These are phyloP conservation scores for Funneliformis caledonium DNA, from an alignment of 371 early-diverging fungal genomes.

Conservation along the genomic window DNA sequence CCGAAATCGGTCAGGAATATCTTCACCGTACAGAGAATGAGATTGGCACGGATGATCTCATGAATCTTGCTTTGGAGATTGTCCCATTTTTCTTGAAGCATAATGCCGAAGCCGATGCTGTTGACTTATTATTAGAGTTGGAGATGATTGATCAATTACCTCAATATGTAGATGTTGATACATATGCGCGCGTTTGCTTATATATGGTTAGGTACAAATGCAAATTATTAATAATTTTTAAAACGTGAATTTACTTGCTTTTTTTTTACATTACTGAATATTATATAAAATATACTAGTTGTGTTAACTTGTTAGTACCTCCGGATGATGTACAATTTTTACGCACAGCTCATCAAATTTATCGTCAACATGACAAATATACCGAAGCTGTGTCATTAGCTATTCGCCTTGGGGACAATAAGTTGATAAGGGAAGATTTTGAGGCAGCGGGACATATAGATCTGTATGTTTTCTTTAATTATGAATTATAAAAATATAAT, in stretches of 20 bases:
- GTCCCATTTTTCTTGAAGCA: slow-evolving; percentile 95
- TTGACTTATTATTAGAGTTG: slow-evolving; percentile 91
- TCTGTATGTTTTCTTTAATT: slow-evolving; percentile 59
- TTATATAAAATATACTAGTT: slow-evolving; percentile 57
- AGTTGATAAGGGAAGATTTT: slow-evolving; percentile 88
- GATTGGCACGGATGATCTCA: slow-evolving; percentile 65
- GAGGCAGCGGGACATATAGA: slow-evolving; percentile 71
- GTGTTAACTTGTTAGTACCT: slow-evolving; percentile 87
- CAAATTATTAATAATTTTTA: neutral
- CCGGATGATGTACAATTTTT: slow-evolving; percentile 89
- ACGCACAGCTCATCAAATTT: slow-evolving; percentile 88
- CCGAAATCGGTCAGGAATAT: slow-evolving; percentile 90
- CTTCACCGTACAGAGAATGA: slow-evolving; percentile 63
- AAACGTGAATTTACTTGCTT: neutral
- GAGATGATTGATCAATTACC: slow-evolving; percentile 81
- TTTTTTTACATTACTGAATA: neutral
- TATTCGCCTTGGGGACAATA: slow-evolving; percentile 80
- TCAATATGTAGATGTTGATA: slow-evolving; percentile 86
- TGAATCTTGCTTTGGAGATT: slow-evolving; percentile 77
- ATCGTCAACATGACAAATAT: slow-evolving; percentile 77
- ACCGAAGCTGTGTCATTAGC: slow-evolving; percentile 87
- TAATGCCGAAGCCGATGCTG: slow-evolving; percentile 98
- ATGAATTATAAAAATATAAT: neutral
- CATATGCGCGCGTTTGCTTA: slow-evolving; percentile 92
- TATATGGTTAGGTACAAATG: slow-evolving; percentile 84